A percentile compares a stretch with the other conserved stretches of the same genome.
phyloP scores from a whole-genome alignment of 1,284 basidiomycete species.

The Heterobasidion irregulare region DNA sequence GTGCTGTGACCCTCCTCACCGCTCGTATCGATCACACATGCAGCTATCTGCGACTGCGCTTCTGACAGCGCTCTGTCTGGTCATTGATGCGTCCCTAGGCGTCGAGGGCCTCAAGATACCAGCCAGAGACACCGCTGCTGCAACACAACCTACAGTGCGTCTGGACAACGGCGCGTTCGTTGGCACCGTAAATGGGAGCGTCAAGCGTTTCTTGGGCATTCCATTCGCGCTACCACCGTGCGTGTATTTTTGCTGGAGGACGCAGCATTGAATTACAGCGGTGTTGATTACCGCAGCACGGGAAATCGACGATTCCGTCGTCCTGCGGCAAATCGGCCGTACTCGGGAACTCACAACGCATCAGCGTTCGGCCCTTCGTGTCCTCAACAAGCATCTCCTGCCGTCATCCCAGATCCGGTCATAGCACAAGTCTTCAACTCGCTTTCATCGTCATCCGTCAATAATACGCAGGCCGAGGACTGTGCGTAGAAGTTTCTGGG shows the following conservation, averaged over 20 bases:
- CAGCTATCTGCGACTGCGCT: too few relatives aligned
- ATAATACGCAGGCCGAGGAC: conserved; percentile 11
- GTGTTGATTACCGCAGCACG: conserved; percentile 3
- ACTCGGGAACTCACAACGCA: conserved; percentile 29
- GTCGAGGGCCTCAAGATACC: neutral
- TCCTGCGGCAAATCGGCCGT: conserved; percentile 32
- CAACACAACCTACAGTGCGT: conserved; percentile 12
- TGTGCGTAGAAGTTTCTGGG: conserved; percentile 6
- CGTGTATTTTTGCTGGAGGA: conserved; percentile 2
- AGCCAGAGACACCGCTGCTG: neutral
- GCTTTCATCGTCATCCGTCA: neutral
- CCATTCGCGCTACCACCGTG: conserved; percentile 31
- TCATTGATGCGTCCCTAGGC: neutral
- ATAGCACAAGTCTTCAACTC: neutral
- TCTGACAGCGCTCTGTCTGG: neutral
- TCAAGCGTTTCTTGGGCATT: conserved; percentile 24
- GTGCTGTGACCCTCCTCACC: too few relatives aligned
- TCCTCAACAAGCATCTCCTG: conserved; percentile 31
- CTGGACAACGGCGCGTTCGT: conserved; percentile 20
- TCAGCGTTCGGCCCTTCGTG: conserved; percentile 37
- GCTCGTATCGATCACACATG: too few relatives aligned
- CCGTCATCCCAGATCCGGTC: conserved; percentile 5
- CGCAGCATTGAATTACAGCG: neutral
- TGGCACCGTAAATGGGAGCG: conserved; percentile 13
- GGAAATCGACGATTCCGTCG: conserved; percentile 29